phyloP scores from a whole-genome alignment of 2,329 filamentous ascomycete species.

The Aspergillus sp. region DNA sequence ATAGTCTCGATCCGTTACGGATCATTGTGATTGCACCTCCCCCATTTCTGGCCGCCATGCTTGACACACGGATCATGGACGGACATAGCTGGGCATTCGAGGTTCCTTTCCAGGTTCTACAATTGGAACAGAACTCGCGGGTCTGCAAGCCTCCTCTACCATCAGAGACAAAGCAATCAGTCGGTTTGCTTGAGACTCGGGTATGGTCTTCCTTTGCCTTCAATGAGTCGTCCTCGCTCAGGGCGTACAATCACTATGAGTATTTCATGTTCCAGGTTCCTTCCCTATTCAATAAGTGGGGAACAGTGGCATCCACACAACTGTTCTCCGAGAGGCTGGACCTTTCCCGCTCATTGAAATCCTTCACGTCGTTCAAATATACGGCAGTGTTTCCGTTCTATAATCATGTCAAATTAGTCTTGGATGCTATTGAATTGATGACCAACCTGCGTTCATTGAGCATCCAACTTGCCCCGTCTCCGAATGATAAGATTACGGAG shows the following conservation, averaged over 20 bases:
- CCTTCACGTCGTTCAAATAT: slow-evolving; percentile 53
- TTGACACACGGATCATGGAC: slow-evolving; percentile 59
- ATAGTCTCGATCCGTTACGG: slow-evolving; percentile 54
- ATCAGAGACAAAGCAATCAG: slow-evolving; percentile 18
- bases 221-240: slow-evolving; percentile 75
- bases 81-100: slow-evolving; percentile 66
- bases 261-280: slow-evolving; percentile 68
- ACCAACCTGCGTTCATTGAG: slow-evolving; percentile 56
- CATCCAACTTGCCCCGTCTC: slow-evolving; percentile 53
- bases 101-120: slow-evolving; percentile 63
- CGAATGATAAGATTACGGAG: slow-evolving; percentile 39
- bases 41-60: slow-evolving; percentile 61
- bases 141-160: slow-evolving; percentile 26
- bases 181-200: slow-evolving; percentile 57
- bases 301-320: slow-evolving; percentile 36
- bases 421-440: slow-evolving; percentile 51
- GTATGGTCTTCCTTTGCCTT: slow-evolving; percentile 67
- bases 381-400: slow-evolving; percentile 68
- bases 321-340: slow-evolving; percentile 25
- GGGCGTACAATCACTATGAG: slow-evolving; percentile 70
- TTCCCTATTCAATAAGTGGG: slow-evolving; percentile 57
- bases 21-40: slow-evolving; percentile 64
- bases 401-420: slow-evolving; percentile 56
- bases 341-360: slow-evolving; percentile 49
- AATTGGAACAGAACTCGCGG: slow-evolving; percentile 37